Percentiles rank a stretch among this genome's conserved stretches.
phyloP scores from a whole-genome alignment of 495 filamentous ascomycete species.

The Pseudevernia furfuracea region DNA sequence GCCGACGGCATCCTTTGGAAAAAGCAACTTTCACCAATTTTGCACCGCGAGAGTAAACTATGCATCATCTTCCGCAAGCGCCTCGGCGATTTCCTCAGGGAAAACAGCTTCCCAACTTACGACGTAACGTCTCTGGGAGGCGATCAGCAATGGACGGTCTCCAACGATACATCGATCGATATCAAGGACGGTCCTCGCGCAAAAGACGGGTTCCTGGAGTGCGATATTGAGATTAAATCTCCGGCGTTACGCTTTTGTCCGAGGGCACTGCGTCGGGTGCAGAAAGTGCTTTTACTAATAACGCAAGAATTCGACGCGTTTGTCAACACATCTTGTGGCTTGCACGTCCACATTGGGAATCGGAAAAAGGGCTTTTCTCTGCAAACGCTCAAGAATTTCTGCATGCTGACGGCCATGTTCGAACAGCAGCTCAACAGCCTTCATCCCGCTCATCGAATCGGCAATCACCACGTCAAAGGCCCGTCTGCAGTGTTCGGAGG shows the following conservation, averaged over 20 bases:
- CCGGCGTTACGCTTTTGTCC: not conserved
- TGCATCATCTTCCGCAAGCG: not conserved
- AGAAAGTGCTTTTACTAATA: not conserved
- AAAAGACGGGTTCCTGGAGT: not conserved
- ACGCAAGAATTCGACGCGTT: not conserved
- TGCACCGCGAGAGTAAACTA: not conserved
- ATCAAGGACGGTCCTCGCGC: not conserved
- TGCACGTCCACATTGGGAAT: constrained; percentile 20
- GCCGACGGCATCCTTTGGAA: not conserved
- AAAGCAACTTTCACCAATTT: not conserved
- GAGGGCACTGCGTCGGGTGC: not conserved
- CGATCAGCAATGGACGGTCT: constrained; percentile 13
- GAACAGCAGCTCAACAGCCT: constrained; percentile 14
- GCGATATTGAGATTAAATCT: constrained; percentile 9
- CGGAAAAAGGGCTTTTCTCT: constrained; percentile 10
- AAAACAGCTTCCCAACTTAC: not conserved
- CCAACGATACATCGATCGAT: not conserved
- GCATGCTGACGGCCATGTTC: constrained; percentile 9
- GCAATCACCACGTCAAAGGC: not conserved
- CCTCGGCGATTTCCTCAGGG: not conserved
- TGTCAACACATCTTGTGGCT: constrained; percentile 12
- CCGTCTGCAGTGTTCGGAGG: not conserved
- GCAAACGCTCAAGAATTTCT: constrained; percentile 15
- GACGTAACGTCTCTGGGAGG: not conserved
- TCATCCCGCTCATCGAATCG: constrained; percentile 10